A percentile compares a stretch with the other conserved stretches of the same genome.
phyloP scores from a whole-genome alignment of 495 filamentous ascomycete species.

The Opeltia flavorubescens region DNA sequence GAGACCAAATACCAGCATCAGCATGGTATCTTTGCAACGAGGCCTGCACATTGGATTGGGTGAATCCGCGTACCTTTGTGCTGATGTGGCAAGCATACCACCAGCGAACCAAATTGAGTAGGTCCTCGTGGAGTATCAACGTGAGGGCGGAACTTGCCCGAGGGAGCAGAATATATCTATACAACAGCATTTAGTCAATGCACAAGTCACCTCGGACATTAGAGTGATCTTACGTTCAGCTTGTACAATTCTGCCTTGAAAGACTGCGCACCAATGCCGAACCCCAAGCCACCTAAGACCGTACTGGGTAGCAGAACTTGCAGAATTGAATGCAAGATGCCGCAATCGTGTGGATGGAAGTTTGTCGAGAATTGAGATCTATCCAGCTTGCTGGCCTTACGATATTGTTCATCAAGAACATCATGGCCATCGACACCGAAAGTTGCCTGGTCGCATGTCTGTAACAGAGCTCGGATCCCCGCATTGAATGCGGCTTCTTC shows the following conservation, averaged over 20 bases:
- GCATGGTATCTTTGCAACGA: background rate
- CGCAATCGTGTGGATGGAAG: slow-evolving; percentile 38
- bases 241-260: slow-evolving; percentile 42
- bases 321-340: slow-evolving; percentile 34
- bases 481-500: no score
- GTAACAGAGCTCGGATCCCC: background rate
- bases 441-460: background rate
- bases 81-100: slow-evolving; percentile 35
- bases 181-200: background rate
- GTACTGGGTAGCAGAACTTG: slow-evolving; percentile 33
- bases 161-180: slow-evolving; percentile 35
- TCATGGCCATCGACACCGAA: slow-evolving; percentile 15
- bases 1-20: slow-evolving; percentile 6
- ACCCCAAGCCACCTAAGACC: background rate
- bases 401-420: slow-evolving; percentile 33
- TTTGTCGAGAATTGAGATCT: slow-evolving; percentile 25
- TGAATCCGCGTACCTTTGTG: slow-evolving; percentile 24
- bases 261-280: slow-evolving; percentile 4
- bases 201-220: background rate
- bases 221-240: slow-evolving; percentile 30
- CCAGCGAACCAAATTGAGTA: slow-evolving; percentile 39
- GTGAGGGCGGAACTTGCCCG: slow-evolving; percentile 36
- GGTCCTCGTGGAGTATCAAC: slow-evolving; percentile 39
- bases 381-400: slow-evolving; percentile 37
- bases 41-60: no score